Evolutionary conservation across 2,329 filamentous ascomycete genomes (phyloP).

Genomic region (Gyromitra esculenta): DNA sequence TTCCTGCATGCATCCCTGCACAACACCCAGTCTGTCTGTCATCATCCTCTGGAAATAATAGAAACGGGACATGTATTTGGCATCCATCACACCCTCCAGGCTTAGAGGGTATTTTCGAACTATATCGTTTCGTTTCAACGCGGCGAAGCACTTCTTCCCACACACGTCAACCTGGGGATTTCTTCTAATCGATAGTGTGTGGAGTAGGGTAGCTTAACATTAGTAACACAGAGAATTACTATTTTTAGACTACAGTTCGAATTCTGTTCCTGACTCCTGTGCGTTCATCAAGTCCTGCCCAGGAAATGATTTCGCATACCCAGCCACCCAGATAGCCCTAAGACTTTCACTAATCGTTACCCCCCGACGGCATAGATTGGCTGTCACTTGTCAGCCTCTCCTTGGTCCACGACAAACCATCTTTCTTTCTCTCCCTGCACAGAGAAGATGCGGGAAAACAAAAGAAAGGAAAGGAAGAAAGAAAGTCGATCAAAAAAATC

Average conservation of each 20-base stretch:
- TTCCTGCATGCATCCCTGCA: constrained; percentile 5
- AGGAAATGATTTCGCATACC: constrained; percentile 21
- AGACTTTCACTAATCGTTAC: constrained; percentile 19
- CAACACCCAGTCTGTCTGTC: constrained; percentile 1
- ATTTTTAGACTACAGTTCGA: constrained; percentile 16
- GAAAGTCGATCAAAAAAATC: constrained; percentile 12
- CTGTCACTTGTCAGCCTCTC: constrained; percentile 46
- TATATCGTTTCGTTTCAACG: constrained; percentile 20
- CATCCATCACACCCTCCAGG: not conserved
- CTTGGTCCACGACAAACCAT: constrained; percentile 44
- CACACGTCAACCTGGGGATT: constrained; percentile 17
- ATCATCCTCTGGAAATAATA: constrained; percentile 19
- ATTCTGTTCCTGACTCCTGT: constrained; percentile 15
- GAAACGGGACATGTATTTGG: not conserved
- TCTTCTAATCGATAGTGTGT: constrained; percentile 40
- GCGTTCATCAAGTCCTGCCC: not conserved
- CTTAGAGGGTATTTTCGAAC: not conserved
- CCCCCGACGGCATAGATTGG: constrained; percentile 6
- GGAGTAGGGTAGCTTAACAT: constrained; percentile 2
- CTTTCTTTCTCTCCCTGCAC: constrained; percentile 10
- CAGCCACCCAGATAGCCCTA: constrained; percentile 14
- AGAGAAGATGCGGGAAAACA: constrained; percentile 11
- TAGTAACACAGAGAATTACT: constrained; percentile 20
- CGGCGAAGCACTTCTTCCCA: constrained; percentile 20
- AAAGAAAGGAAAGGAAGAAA: constrained; percentile 13